Evolutionary conservation across 2,329 filamentous ascomycete genomes (phyloP).

Genomic region (Neocatenulostroma microsporum): DNA sequence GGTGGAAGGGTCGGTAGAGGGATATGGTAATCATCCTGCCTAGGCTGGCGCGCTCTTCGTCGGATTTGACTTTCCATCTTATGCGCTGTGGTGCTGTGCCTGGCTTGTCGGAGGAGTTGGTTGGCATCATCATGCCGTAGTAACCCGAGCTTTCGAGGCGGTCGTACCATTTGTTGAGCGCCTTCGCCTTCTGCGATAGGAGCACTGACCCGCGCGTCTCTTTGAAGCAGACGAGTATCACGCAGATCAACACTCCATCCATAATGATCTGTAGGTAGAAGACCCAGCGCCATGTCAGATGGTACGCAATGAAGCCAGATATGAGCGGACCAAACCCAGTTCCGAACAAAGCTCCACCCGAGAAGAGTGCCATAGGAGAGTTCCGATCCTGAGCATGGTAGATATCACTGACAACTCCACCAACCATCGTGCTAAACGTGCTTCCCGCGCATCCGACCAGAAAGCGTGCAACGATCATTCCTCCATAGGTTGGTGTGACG

Average conservation of each 20-base stretch:
- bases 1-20: conserved; percentile 67
- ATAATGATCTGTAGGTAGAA: conserved; percentile 79
- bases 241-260: conserved; percentile 54
- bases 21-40: conserved; percentile 64
- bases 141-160: conserved; percentile 59
- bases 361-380: conserved; percentile 83
- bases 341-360: conserved; percentile 67
- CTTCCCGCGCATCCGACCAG: conserved; percentile 69
- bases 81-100: conserved; percentile 32
- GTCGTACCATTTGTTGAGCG: conserved; percentile 73
- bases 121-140: conserved; percentile 45
- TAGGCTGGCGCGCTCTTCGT: conserved; percentile 66
- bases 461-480: conserved; percentile 69
- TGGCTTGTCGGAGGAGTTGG: conserved; percentile 20
- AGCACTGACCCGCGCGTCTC: conserved; percentile 79
- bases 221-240: conserved; percentile 63
- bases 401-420: conserved; percentile 83
- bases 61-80: conserved; percentile 70
- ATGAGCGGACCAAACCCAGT: conserved; percentile 73
- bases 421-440: conserved; percentile 79
- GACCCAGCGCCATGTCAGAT: conserved; percentile 71
- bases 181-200: conserved; percentile 63
- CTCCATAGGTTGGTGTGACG: conserved; percentile 59
- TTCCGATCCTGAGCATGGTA: conserved; percentile 74
- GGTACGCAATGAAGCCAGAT: conserved; percentile 59